These are phyloP conservation scores for Pinus tabuliformis DNA, from an alignment of 75 land plant species.

Conservation along the genomic window DNA sequence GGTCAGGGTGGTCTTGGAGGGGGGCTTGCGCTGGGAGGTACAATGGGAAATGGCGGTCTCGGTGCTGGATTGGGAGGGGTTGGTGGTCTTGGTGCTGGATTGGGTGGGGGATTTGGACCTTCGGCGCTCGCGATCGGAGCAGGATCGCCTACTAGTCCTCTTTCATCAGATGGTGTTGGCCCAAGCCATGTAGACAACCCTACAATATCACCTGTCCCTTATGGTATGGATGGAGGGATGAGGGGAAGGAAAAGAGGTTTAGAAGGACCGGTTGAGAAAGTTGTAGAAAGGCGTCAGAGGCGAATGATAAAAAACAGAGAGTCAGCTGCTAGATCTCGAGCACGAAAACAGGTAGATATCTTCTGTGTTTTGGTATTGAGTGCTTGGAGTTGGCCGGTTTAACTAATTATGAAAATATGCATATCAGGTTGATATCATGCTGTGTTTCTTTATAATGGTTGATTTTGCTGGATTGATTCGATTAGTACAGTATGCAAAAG, in stretches of 20 bases:
- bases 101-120: constrained; percentile 12
- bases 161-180: constrained; percentile 52
- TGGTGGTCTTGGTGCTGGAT: constrained; percentile 8
- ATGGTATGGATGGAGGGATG: constrained; percentile 6
- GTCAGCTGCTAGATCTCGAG: constrained; percentile 95
- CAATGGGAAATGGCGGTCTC: constrained; percentile 10
- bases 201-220: constrained; percentile 11
- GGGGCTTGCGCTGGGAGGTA: constrained; percentile 1
- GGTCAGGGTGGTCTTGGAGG: constrained; percentile 9
- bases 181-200: constrained; percentile 5
- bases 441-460: too few species aligned
- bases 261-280: constrained; percentile 79
- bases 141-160: constrained; percentile 45
- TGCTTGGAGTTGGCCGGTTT: not conserved
- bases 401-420: not conserved
- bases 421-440: too few species aligned
- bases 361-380: not conserved
- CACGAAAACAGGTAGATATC: constrained; percentile 76
- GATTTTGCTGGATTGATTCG: too few species aligned
- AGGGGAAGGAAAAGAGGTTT: constrained; percentile 42
- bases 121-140: constrained; percentile 4
- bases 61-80: constrained; percentile 7
- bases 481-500: too few species aligned
- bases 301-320: constrained; percentile 98
- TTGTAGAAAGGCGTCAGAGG: constrained; percentile 85